Evolutionary conservation across 2,329 filamentous ascomycete genomes (phyloP).

Genomic region (Tolypocladium tundrense): DNA sequence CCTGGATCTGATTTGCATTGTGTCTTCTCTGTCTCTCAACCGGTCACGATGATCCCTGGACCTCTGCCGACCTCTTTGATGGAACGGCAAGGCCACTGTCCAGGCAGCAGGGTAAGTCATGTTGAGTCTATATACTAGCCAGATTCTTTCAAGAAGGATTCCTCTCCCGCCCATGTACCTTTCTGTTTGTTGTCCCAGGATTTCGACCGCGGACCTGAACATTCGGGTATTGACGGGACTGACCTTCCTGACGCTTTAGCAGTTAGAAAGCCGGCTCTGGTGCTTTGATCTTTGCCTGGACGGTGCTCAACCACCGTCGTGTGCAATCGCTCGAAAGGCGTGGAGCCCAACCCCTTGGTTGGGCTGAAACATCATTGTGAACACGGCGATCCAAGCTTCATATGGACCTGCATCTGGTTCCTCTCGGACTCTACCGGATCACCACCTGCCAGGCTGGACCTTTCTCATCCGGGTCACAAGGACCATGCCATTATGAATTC

Average conservation of each 20-base stretch:
- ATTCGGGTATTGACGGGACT: background rate
- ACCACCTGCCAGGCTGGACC: background rate
- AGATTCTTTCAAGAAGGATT: slow-evolving; percentile 30
- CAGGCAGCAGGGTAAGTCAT: slow-evolving; percentile 45
- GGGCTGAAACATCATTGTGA: background rate
- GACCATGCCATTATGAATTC: background rate
- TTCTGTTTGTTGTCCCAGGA: background rate
- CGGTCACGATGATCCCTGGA: slow-evolving; percentile 5
- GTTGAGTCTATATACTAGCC: slow-evolving; percentile 39
- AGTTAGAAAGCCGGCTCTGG: background rate
- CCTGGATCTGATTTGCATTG: slow-evolving; percentile 9
- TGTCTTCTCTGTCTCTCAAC: slow-evolving; percentile 5
- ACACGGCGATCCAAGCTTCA: background rate
- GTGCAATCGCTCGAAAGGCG: background rate
- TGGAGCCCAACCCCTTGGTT: background rate
- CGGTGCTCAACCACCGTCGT: background rate
- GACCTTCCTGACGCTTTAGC: background rate
- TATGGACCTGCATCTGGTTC: background rate
- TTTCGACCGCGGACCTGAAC: background rate
- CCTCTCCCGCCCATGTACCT: slow-evolving; percentile 7
- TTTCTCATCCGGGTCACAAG: background rate
- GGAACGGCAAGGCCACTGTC: slow-evolving; percentile 25
- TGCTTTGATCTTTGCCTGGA: background rate
- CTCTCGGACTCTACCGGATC: background rate
- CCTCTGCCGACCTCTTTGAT: slow-evolving; percentile 12